Base-by-base conservation (phyloP, 225 moss, liverwort and hornwort species). In the Lunularia cruciata region DNA sequence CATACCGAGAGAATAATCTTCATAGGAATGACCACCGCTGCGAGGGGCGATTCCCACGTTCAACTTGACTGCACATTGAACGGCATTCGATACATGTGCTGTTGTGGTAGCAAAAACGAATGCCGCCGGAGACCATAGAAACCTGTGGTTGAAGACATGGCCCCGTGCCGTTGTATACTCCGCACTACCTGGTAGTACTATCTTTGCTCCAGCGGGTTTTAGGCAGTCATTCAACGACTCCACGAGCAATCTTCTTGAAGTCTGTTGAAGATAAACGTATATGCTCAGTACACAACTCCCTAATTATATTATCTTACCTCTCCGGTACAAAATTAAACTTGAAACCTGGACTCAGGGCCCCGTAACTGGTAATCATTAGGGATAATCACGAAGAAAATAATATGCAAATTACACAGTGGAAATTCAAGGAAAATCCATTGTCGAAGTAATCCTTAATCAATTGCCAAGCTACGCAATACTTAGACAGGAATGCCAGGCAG, bases 21-120 rank as follows among this genome's bases (percentile, higher is more conserved):
- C 89, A 4, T 53, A 86, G 0, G 86, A 89, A 54, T 89, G 89
- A 2, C 86, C 89, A 26, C 89, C 89, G 1, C 87, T 77, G 2
- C 89, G 79, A 0, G 89, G 86, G 34, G 82, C 80, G 28, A 89
- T 76, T 19, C 84, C 80, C 34, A 89, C 76, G 0, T 79, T 73
- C 0, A 75, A 52, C 65, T 89, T 78, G 60, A 75, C 77, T 60
- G 89, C 68, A 11, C 89, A 89, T 14, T 62, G 63, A 26, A 89
- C 32, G 0, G 83, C 79, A 49, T 81, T 78, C 35, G 85, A 85
- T 57, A 89, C 89, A n/a, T 89, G 89, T 1, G 83, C 74, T 1
- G 81, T 74, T 0, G 83, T 79, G 69, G 75, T 83, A 13, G 84
- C 73, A 3, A 84, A 89, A 11, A 89, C 89, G 68, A 86, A 83